These are phyloP conservation scores for Colletotrichum neosansevieriae DNA, from an alignment of 2,329 filamentous ascomycete species.

Conservation along the genomic window DNA sequence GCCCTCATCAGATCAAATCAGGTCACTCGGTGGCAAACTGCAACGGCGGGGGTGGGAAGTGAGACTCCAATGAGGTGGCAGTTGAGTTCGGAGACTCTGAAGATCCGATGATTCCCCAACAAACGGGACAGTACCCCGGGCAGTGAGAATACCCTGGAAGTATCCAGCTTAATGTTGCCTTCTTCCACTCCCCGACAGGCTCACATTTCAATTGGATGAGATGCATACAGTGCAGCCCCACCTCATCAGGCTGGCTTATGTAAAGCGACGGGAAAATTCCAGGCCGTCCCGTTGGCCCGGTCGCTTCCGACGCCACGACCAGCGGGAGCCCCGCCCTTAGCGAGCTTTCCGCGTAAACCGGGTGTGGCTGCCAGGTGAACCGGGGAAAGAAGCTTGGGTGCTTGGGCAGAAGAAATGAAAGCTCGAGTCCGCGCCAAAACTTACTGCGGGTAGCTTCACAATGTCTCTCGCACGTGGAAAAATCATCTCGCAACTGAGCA, in stretches of 20 bases:
- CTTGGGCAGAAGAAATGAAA: constrained; percentile 7
- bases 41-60: constrained; percentile 13
- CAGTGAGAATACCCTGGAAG: constrained; percentile 15
- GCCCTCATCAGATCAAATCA: constrained; percentile 5
- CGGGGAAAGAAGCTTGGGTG: not conserved
- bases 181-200: not conserved
- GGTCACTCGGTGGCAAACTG: constrained; percentile 27
- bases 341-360: not conserved
- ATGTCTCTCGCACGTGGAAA: no score
- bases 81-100: constrained; percentile 33
- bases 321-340: constrained; percentile 3
- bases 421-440: no score
- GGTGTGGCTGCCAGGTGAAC: constrained; percentile 19
- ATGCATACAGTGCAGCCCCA: no score
- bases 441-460: no score
- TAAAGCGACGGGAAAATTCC: not conserved
- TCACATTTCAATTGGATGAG: not conserved
- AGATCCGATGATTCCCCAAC: constrained; percentile 20
- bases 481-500: no score
- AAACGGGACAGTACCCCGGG: not conserved
- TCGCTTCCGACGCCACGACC: constrained; percentile 2
- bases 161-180: not conserved
- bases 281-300: constrained; percentile 2
- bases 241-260: not conserved
- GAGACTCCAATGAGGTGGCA: constrained; percentile 19